Conservation (phyloP, 2,329 filamentous ascomycete genomes). For the Xylariaceae sp. region DNA sequence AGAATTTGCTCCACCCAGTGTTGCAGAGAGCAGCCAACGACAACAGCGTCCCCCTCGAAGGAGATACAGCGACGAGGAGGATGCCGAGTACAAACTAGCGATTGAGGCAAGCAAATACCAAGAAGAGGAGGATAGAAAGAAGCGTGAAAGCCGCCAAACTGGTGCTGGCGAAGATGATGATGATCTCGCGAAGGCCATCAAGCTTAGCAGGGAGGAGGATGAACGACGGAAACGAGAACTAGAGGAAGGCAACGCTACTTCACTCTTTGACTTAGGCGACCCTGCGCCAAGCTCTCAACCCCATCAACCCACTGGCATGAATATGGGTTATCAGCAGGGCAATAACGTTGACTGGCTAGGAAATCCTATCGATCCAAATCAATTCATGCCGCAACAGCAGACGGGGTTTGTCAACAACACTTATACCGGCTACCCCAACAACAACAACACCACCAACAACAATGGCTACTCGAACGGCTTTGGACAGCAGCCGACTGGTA, state of each 20-base stretch:
- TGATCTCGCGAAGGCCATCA: slow-evolving; percentile 92
- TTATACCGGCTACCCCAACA: slow-evolving; percentile 62
- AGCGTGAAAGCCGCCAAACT: slow-evolving; percentile 67
- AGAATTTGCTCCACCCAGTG: slow-evolving; percentile 61
- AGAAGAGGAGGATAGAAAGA: slow-evolving; percentile 85
- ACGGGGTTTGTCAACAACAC: slow-evolving; percentile 71
- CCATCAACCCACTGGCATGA: slow-evolving; percentile 87
- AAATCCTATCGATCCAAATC: slow-evolving; percentile 83
- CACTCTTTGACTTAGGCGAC: slow-evolving; percentile 82
- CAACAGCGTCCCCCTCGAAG: slow-evolving; percentile 57
- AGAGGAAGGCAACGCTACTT: slow-evolving; percentile 81
- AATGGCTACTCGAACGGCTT: slow-evolving; percentile 71
- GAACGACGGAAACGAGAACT: slow-evolving; percentile 85
- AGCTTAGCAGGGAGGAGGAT: slow-evolving; percentile 92
- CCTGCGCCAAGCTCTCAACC: slow-evolving; percentile 63
- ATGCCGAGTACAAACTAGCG: slow-evolving; percentile 87
- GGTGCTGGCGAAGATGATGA: slow-evolving; percentile 74
- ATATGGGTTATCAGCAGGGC: slow-evolving; percentile 97
- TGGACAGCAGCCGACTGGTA: slow-evolving; percentile 67
- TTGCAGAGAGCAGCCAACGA: slow-evolving; percentile 43
- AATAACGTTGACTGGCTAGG: slow-evolving; percentile 96
- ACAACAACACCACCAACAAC: slow-evolving; percentile 63
- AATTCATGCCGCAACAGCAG: slow-evolving; percentile 77
- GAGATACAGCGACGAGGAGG: slow-evolving; percentile 74
- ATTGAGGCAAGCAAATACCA: slow-evolving; percentile 95